Percentiles rank a stretch among this genome's conserved stretches.
Evolutionary conservation across 2,329 filamentous ascomycete species (phyloP).

Genomic region (Pestalotiopsis sp.): DNA sequence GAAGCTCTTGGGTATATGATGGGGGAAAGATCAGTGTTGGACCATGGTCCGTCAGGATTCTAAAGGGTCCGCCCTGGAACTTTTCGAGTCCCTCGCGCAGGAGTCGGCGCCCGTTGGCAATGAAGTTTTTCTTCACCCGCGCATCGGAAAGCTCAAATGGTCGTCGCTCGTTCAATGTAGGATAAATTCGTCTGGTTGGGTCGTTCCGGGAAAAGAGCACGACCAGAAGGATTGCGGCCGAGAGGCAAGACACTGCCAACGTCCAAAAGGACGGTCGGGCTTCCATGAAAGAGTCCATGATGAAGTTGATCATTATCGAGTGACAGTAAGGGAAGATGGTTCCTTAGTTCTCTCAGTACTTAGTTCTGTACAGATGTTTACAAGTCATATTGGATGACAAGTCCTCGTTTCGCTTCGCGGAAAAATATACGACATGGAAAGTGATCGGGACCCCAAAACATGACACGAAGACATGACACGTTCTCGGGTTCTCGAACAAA

Average conservation of each 20-base stretch:
- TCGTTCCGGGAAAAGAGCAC: neutral
- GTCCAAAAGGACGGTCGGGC: neutral
- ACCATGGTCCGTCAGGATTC: slow-evolving; percentile 4
- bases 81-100: neutral
- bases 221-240: neutral
- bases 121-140: slow-evolving; percentile 2
- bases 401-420: neutral
- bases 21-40: neutral
- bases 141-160: neutral
- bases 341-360: no score
- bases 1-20: slow-evolving; percentile 3
- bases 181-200: neutral
- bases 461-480: neutral
- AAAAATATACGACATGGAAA: neutral
- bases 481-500: neutral
- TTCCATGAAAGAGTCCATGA: neutral
- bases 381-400: neutral
- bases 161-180: slow-evolving; percentile 4
- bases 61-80: neutral
- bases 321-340: neutral
- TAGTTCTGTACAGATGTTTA: no score
- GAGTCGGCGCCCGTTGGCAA: neutral
- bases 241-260: neutral
- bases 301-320: neutral
- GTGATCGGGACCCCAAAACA: neutral